These are phyloP conservation scores for Balakata baccata DNA, from an alignment of 345 rosid species.

Conservation along the genomic window DNA sequence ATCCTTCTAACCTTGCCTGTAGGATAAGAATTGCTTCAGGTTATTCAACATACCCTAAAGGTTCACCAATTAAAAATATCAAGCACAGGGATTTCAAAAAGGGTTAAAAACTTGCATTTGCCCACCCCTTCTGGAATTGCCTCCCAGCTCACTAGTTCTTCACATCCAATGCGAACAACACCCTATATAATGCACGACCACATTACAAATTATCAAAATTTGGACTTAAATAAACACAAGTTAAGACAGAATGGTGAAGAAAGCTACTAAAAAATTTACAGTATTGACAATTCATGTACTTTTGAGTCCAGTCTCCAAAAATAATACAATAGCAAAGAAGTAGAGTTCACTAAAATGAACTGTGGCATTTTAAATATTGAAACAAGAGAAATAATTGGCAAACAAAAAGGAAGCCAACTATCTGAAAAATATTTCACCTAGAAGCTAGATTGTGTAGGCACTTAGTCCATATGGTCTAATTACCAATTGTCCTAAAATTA, in stretches of 20 bases:
- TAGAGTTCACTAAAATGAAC: background rate
- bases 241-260: background rate
- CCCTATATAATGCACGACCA: slow-evolving; percentile 16
- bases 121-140: slow-evolving; percentile 34
- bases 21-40: slow-evolving; percentile 8
- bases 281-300: background rate
- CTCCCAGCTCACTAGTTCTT: slow-evolving; percentile 38
- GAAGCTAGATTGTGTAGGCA: background rate
- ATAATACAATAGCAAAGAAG: background rate
- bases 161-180: slow-evolving; percentile 35
- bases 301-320: background rate
- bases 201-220: background rate
- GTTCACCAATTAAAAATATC: background rate
- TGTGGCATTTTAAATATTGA: background rate
- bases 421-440: background rate
- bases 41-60: background rate
- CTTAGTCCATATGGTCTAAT: background rate
- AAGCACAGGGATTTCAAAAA: slow-evolving; percentile 2
- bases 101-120: background rate
- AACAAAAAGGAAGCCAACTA: too few species aligned
- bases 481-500: background rate
- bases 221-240: background rate
- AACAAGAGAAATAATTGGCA: background rate
- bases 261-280: background rate
- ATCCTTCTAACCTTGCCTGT: slow-evolving; percentile 90